These are phyloP conservation scores for Gautieria morchelliformis DNA, from an alignment of 768 basidiomycete genomes.

Conservation along the genomic window DNA sequence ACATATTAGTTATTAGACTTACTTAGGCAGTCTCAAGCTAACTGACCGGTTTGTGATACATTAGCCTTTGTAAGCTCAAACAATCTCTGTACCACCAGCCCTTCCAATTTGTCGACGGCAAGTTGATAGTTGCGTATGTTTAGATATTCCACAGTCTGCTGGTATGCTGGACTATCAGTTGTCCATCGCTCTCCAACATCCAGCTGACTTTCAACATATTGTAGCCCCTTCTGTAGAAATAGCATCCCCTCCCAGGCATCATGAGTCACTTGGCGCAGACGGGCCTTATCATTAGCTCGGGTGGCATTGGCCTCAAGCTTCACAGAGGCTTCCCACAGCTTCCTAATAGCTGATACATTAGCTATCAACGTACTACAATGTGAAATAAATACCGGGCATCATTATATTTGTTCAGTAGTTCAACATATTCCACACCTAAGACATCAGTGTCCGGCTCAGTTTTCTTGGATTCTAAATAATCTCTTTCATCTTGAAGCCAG, in stretches of 20 bases:
- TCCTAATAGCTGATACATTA: not conserved
- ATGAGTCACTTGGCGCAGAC: not conserved
- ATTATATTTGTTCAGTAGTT: not conserved
- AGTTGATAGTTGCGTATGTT: no score
- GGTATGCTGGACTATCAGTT: constrained; percentile 8
- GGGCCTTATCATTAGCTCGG: not conserved
- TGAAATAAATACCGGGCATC: not conserved
- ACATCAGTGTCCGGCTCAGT: constrained; percentile 31
- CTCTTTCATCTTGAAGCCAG: not conserved
- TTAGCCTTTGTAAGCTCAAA: no score
- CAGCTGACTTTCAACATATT: constrained; percentile 9
- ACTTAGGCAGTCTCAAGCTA: no score
- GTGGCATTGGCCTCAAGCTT: not conserved
- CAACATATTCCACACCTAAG: constrained; percentile 27
- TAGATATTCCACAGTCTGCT: not conserved
- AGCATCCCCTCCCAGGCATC: not conserved
- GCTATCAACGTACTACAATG: no score
- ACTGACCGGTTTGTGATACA: no score
- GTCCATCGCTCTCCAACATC: constrained; percentile 13
- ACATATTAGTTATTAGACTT: no score
- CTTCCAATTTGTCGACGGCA: no score
- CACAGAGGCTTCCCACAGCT: not conserved
- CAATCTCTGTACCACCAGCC: no score
- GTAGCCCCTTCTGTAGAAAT: not conserved
- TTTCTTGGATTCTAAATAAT: not conserved